Percentiles rank a stretch among this genome's conserved stretches.
phyloP scores from a whole-genome alignment of 2,329 filamentous ascomycete species.

The Fusarium armeniacum region DNA sequence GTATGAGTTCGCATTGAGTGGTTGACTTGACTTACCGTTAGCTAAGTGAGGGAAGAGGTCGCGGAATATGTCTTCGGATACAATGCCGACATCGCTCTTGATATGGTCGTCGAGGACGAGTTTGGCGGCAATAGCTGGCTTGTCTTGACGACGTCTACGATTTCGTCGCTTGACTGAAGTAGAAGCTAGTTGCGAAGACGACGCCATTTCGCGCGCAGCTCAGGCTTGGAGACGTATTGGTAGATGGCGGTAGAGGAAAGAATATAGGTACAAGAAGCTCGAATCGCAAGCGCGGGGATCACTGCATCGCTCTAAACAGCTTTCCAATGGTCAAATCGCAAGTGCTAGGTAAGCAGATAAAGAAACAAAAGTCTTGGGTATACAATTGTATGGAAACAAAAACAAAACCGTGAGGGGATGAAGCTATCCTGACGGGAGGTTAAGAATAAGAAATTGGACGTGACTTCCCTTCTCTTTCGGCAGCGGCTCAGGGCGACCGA shows the following conservation, averaged over 20 bases:
- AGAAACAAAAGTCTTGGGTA: slow-evolving; percentile 2
- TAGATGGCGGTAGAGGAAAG: slow-evolving; percentile 23
- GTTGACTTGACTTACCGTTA: slow-evolving; percentile 60
- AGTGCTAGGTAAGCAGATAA: not conserved
- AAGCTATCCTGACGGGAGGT: slow-evolving; percentile 20
- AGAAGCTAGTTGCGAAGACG: slow-evolving; percentile 48
- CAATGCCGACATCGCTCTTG: slow-evolving; percentile 85
- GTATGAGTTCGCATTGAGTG: not conserved
- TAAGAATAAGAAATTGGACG: slow-evolving; percentile 33
- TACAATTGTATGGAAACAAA: slow-evolving; percentile 15
- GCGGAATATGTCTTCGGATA: slow-evolving; percentile 87
- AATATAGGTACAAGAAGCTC: slow-evolving; percentile 26
- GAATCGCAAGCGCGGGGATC: slow-evolving; percentile 39
- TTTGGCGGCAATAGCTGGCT: slow-evolving; percentile 81
- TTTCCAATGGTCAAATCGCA: slow-evolving; percentile 11
- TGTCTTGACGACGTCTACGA: slow-evolving; percentile 73
- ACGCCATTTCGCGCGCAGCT: slow-evolving; percentile 48
- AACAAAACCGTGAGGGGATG: slow-evolving; percentile 17
- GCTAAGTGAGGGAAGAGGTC: slow-evolving; percentile 80
- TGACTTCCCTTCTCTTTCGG: slow-evolving; percentile 36
- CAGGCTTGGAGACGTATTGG: slow-evolving; percentile 5
- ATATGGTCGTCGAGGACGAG: slow-evolving; percentile 88
- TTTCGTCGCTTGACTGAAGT: slow-evolving; percentile 57
- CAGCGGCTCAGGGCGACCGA: slow-evolving; percentile 45
- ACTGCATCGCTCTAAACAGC: slow-evolving; percentile 32